Evolutionary conservation across 352 stramenopile genomes (phyloP), one percentile per base, ranked within the genome.

Genomic region (Phytophthora chlamydospora): DNA sequence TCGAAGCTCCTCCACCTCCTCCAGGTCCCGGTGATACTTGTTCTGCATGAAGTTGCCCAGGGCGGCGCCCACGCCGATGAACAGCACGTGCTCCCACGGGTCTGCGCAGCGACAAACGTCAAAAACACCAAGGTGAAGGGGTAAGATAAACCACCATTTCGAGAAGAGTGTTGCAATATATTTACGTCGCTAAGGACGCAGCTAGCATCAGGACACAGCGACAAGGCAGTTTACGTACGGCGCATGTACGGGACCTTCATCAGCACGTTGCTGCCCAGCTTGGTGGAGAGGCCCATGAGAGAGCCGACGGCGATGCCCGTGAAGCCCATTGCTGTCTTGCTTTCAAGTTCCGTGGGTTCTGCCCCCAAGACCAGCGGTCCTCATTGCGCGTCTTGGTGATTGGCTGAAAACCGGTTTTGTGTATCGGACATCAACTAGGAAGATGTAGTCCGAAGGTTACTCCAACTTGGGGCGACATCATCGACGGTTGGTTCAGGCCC

Each of bases 171-270:
- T 9, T n/a, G 4, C 2, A 8, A 45, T 24, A 1, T 24, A 3
- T 24, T 24, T 1, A 24, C 21, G 21, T 3, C 21, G 21, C 21
- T 24, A 24, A 24, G 21, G 21, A 24, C 21, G 21, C 21, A 1
- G 21, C 21, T 24, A 24, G 21, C 21, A 24, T 1, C 21, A 24
- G 21, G 21, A 24, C 21, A 24, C 3, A 24, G 21, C 21, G 21
- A 24, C 21, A 24, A 24, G 21, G 21, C 21, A 24, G 21, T 24
- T 24, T 9, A 89, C 85, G 63, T 88, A 93, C 85, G 83, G 27
- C 85, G 78, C 83, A 91, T 93, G 58, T 88, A 85, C 39, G 85
- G 83, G 39, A 93, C 76, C 66, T 94, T 94, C 73, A 90, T 82
- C 57, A 94, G 75, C 45, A 78, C 73, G 64, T 94, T 94, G 70